Conservation (phyloP, 495 filamentous ascomycete genomes). For the Penicillium nucicola region DNA sequence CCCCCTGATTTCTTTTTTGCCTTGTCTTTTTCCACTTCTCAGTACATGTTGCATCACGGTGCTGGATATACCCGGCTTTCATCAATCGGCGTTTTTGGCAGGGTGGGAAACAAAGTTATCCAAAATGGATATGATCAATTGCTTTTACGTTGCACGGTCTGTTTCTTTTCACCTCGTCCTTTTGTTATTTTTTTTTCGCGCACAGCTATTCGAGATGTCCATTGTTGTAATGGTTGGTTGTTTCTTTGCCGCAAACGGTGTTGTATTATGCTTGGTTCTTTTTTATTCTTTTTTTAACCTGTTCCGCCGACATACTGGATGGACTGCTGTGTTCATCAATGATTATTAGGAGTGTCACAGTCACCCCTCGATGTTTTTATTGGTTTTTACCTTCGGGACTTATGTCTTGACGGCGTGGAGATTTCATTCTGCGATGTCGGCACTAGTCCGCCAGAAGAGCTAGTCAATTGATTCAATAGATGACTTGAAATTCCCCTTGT, state of each 20-base stretch:
- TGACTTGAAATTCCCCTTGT: neutral
- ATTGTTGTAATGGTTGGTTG: slow-evolving; percentile 29
- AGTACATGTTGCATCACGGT: slow-evolving; percentile 53
- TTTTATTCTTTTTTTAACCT: neutral
- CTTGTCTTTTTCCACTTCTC: slow-evolving; percentile 26
- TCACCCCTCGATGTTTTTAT: slow-evolving; percentile 2
- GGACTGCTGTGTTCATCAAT: slow-evolving; percentile 5
- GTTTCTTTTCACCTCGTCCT: slow-evolving; percentile 1
- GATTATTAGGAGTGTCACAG: slow-evolving; percentile 3
- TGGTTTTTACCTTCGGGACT: neutral
- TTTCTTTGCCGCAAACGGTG: slow-evolving; percentile 11
- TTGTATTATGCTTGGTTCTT: slow-evolving; percentile 4
- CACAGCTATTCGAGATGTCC: slow-evolving; percentile 16
- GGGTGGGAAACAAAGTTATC: slow-evolving; percentile 28
- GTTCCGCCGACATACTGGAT: neutral
- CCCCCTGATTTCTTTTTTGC: slow-evolving; percentile 5
- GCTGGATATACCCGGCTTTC: slow-evolving; percentile 55
- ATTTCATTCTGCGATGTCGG: slow-evolving; percentile 2
- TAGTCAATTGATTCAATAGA: slow-evolving; percentile 24
- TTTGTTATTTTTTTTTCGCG: slow-evolving; percentile 11
- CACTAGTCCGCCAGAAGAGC: neutral
- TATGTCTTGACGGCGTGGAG: slow-evolving; percentile 3
- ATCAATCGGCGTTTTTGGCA: slow-evolving; percentile 41
- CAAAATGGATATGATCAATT: slow-evolving; percentile 28
- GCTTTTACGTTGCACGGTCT: slow-evolving; percentile 16